Evolutionary conservation across 495 filamentous ascomycete species (phyloP), one percentile per base, ranked within the genome.

Genomic region (Oleoguttula mirabilis): DNA sequence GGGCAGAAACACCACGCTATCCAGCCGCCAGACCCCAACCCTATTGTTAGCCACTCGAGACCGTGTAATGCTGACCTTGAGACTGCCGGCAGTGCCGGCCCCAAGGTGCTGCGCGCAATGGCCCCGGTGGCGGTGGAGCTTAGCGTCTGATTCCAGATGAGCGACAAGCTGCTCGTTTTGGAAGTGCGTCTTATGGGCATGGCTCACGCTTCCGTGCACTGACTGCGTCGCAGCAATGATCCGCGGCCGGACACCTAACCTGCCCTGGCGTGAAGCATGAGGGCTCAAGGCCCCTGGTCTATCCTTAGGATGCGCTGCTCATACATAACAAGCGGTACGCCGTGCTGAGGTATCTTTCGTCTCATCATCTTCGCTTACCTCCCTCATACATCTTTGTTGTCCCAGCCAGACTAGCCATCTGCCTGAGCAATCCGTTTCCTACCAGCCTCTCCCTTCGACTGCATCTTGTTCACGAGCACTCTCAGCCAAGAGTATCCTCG

Each of bases 401-500:
- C 23, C 21, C 33, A 23, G 39, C 21, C 47, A 45, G 48, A 31
- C 48, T 51, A 45, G 48, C 48, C 48, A 51, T 32, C 48, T 47
- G 39, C 39, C 43, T 47, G 31, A 38, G 31, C 45, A 40, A 34
- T 42, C 25, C 43, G 36, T 35, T 48, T 41, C 44, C 15, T 35
- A 35, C 10, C 19, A 21, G 8, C 12, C 10, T 35, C 36, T 27
- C 4, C 39, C 28, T 22, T 38, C n/a, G n/a, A n/a, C n/a, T n/a
- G n/a, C n/a, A n/a, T n/a, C 16, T 28, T 11, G 1, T 7, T n/a
- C 24, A 15, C 39, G 43, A 32, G 22, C 21, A 40, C 30, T 40
- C 21, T 40, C 36, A 28, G 41, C 42, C 41, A 45, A 14, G 41
- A 45, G 39, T 43, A 7, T 33, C 32, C 36, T n/a, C 24, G 2